These are phyloP conservation scores for Apiospora sp. DNA, from an alignment of 2,329 filamentous ascomycete species.

Conservation along the genomic window DNA sequence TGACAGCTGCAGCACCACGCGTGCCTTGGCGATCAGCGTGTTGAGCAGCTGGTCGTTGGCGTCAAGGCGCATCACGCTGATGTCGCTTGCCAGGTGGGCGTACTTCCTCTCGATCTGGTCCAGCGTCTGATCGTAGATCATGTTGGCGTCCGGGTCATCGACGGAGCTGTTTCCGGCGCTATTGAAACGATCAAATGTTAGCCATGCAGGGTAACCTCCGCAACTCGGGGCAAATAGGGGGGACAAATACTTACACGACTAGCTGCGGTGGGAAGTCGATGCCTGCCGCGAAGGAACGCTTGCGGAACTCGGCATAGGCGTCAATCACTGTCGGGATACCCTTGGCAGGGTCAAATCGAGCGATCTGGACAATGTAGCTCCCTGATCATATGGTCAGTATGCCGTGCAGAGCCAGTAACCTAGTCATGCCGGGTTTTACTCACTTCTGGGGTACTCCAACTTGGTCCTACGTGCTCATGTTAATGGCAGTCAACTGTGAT, in stretches of 20 bases:
- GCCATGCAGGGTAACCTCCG: not conserved
- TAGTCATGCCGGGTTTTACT: slow-evolving; percentile 28
- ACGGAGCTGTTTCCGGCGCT: slow-evolving; percentile 76
- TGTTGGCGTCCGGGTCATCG: slow-evolving; percentile 79
- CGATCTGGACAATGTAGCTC: slow-evolving; percentile 81
- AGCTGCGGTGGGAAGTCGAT: slow-evolving; percentile 71
- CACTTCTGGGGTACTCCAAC: slow-evolving; percentile 63
- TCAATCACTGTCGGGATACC: slow-evolving; percentile 81
- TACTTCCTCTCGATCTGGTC: slow-evolving; percentile 70
- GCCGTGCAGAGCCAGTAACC: not conserved
- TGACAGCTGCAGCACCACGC: slow-evolving; percentile 79
- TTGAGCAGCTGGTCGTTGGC: slow-evolving; percentile 85
- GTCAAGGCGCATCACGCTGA: slow-evolving; percentile 79
- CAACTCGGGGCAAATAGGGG: not conserved
- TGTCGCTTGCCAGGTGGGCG: slow-evolving; percentile 66
- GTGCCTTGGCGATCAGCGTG: slow-evolving; percentile 74
- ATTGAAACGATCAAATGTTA: slow-evolving; percentile 39
- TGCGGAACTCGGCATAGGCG: slow-evolving; percentile 76
- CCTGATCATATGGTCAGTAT: slow-evolving; percentile 44
- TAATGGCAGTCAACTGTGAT: not conserved
- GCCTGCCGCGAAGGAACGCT: slow-evolving; percentile 61
- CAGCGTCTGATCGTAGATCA: slow-evolving; percentile 77
- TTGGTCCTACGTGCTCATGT: slow-evolving; percentile 48
- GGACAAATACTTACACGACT: slow-evolving; percentile 59
- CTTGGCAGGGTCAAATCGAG: slow-evolving; percentile 85